Evolutionary conservation across 2,329 filamentous ascomycete species (phyloP).

Genomic region (Torrubiellomyces zombiae): DNA sequence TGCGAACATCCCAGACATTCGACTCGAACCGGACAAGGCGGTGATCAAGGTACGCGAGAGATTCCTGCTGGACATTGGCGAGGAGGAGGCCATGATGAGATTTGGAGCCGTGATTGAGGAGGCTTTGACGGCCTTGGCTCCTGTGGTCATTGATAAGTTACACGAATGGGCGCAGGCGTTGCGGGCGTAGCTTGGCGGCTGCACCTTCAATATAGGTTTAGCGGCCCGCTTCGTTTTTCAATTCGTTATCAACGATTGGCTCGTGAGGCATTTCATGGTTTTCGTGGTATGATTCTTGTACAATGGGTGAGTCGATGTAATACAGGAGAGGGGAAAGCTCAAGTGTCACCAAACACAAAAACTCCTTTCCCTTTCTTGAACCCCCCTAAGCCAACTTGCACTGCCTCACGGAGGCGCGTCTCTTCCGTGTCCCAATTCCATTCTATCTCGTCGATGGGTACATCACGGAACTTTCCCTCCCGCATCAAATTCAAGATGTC

Average conservation of each 20-base stretch:
- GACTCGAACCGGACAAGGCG: constrained; percentile 80
- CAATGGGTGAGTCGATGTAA: too few species aligned
- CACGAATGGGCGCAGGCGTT: constrained; percentile 91
- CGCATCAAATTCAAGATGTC: constrained; percentile 67
- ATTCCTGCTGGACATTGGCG: constrained; percentile 78
- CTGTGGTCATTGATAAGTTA: constrained; percentile 84
- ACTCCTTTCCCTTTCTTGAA: constrained; percentile 81
- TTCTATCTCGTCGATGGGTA: constrained; percentile 62
- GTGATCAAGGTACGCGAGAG: constrained; percentile 90
- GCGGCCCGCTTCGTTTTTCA: too few species aligned
- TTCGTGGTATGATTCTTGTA: too few species aligned
- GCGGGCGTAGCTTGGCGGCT: constrained; percentile 37
- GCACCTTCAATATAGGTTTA: too few species aligned
- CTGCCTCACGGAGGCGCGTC: constrained; percentile 50
- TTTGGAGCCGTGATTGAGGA: constrained; percentile 85
- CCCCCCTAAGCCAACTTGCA: constrained; percentile 69
- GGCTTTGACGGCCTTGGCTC: constrained; percentile 75
- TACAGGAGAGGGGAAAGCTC: constrained; percentile 4
- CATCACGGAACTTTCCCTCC: constrained; percentile 63
- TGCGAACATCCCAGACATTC: constrained; percentile 91
- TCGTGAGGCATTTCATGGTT: too few species aligned
- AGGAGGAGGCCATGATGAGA: constrained; percentile 80
- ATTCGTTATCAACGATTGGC: too few species aligned
- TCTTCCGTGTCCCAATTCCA: constrained; percentile 75
- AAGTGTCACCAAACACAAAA: constrained; percentile 59